Base-by-base conservation (phyloP, 495 filamentous ascomycete species). In the Aspergillus ostianus region DNA sequence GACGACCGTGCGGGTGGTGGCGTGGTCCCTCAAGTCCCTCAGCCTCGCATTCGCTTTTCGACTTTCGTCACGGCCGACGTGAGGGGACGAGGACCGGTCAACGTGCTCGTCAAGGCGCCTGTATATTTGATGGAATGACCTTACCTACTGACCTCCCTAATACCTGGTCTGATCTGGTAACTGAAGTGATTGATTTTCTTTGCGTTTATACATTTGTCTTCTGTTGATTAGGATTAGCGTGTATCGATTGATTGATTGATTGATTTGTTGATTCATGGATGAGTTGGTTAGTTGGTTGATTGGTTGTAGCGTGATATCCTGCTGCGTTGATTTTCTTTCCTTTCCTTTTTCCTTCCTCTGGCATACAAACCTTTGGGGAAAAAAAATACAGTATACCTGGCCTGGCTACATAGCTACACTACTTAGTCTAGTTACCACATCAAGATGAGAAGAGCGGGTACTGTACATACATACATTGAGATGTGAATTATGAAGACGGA, bases 31-130 rank as follows among this genome's bases (percentile, higher is more conserved):
- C n/a, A n/a, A n/a, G 32, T 2, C 32, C 12, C 36, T 12, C 8
- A 41, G 12, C 36, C 36, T 2, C 36, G 36, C 36, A 41, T 41
- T 41, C 83, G 94, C 27, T 87, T 97, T 68, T 85, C 93, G 19
- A 88, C 89, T 2, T 97, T 96, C 67, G 77, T 97, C 49, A 87
- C 85, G 0, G 88, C 96, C 9, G 91, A 96, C 72, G 91, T 98
- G 7, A 79, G 92, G 58, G 77, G 77, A 8, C 72, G 74, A 47
- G 77, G 75, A 3, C 71, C 76, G 4, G 80, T 89, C 64, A 91
- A 88, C 70, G 88, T 97, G 55, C 74, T 98, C 67, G 80, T 88
- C 19, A 96, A 96, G 77, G 89, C 94, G 45, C 92, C 95, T 17
- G 90, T 97, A n/a, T 98, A 90, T 85, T 76, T 82, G 27, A 65